Evolutionary conservation across 176 grass and related monocot species (phyloP).

Genomic region (Triticum turgidum): DNA sequence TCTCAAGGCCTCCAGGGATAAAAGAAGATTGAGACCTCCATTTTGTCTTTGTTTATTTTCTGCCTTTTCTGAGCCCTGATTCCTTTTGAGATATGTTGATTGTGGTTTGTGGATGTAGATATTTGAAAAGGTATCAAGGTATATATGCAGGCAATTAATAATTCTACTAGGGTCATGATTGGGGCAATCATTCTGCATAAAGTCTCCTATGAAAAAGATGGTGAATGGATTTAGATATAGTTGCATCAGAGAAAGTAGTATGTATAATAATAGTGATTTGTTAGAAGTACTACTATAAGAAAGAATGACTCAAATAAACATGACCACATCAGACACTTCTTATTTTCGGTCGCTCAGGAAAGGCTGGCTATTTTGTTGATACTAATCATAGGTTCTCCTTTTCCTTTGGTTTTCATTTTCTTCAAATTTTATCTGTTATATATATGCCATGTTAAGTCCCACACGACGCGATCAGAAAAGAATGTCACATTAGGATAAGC

Average conservation of each 20-base stretch:
- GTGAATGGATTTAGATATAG: not conserved
- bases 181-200: constrained; percentile 37
- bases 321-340: not conserved
- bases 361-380: not conserved
- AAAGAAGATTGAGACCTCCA: constrained; percentile 37
- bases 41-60: not conserved
- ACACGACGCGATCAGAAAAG: constrained; percentile 2
- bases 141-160: not conserved
- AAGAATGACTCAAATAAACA: not conserved
- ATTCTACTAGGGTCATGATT: constrained; percentile 38
- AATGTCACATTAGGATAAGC: constrained; percentile 18
- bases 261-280: not conserved
- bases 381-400: not conserved
- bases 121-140: constrained; percentile 1
- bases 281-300: not conserved
- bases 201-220: constrained; percentile 7
- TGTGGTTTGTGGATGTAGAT: not conserved
- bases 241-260: not conserved
- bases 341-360: constrained; percentile 6
- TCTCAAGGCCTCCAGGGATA: constrained; percentile 2
- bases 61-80: constrained; percentile 28
- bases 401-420: not conserved
- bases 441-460: constrained; percentile 1
- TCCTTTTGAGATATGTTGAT: constrained; percentile 31
- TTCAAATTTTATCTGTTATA: not conserved